Percentiles rank a stretch among this genome's conserved stretches.
Conservation (phyloP, 768 basidiomycete species). For the Tubosaeta sp. region DNA sequence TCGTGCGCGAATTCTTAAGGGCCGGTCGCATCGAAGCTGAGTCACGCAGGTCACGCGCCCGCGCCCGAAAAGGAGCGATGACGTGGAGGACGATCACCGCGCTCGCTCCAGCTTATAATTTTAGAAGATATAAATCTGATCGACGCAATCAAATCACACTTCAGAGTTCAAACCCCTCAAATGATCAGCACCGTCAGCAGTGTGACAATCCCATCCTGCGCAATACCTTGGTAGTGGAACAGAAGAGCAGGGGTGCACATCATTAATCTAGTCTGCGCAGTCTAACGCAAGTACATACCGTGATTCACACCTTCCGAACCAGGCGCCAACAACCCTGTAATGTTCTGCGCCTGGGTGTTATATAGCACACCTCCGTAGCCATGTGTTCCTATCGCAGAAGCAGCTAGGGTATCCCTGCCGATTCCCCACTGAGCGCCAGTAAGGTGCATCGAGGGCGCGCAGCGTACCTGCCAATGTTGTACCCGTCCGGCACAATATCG, state of each 20-base stretch:
- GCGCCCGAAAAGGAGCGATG: no score
- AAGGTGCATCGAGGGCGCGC: not conserved
- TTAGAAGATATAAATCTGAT: no score
- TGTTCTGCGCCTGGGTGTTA: slow-evolving; percentile 38
- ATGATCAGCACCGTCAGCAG: slow-evolving; percentile 50
- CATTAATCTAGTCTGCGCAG: no score
- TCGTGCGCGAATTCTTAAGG: no score
- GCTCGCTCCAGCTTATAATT: no score
- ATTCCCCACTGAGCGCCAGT: not conserved
- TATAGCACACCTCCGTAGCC: slow-evolving; percentile 45
- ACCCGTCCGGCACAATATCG: slow-evolving; percentile 44
- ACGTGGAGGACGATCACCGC: no score
- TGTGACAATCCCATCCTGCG: slow-evolving; percentile 53
- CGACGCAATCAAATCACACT: not conserved
- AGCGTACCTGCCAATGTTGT: slow-evolving; percentile 43
- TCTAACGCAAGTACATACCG: slow-evolving; percentile 34
- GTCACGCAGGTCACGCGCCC: no score
- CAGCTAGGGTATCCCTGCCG: slow-evolving; percentile 36
- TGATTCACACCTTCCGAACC: slow-evolving; percentile 53
- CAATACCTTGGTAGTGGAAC: slow-evolving; percentile 43
- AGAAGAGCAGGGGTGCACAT: not conserved
- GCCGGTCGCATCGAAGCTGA: no score
- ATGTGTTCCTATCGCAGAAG: slow-evolving; percentile 35
- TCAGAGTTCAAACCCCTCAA: slow-evolving; percentile 14
- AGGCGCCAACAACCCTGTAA: slow-evolving; percentile 51